A percentile compares a stretch with the other conserved stretches of the same genome.
Evolutionary conservation across 2,329 filamentous ascomycete genomes (phyloP).

Genomic region (Diaporthe caulivora): DNA sequence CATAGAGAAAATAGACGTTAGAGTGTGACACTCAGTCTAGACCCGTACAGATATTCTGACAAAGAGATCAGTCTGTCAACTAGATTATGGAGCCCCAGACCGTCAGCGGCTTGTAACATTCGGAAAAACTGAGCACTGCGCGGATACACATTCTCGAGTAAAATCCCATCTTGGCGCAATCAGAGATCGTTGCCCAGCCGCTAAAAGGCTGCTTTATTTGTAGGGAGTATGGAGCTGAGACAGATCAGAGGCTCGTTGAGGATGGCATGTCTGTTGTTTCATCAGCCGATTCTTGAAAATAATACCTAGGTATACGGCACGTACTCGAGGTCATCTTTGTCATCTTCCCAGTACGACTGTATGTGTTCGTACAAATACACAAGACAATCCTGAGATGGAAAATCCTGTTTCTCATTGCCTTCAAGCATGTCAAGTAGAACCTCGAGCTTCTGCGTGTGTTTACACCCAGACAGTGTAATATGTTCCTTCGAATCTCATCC

Average conservation of each 20-base stretch:
- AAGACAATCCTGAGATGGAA: neutral
- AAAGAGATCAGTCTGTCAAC: neutral
- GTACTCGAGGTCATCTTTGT: neutral
- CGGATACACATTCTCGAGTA: neutral
- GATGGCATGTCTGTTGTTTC: neutral
- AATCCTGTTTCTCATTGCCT: neutral
- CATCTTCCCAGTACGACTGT: neutral
- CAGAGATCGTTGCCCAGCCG: neutral
- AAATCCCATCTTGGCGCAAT: neutral
- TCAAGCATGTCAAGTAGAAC: neutral
- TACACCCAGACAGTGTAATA: neutral
- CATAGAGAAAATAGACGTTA: too few relatives aligned
- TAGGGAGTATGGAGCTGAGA: too few relatives aligned
- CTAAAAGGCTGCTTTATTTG: neutral
- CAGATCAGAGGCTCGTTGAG: neutral
- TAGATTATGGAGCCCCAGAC: neutral
- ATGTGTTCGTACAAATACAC: neutral
- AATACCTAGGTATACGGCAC: neutral
- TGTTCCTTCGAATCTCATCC: neutral
- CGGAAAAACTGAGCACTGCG: neutral
- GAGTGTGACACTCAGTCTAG: too few relatives aligned
- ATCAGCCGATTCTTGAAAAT: too few relatives aligned
- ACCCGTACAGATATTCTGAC: too few relatives aligned
- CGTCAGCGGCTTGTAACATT: neutral
- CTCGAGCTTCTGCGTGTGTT: neutral